phyloP scores from a whole-genome alignment of 2,329 filamentous ascomycete genomes.

The Colletotrichum sp. region DNA sequence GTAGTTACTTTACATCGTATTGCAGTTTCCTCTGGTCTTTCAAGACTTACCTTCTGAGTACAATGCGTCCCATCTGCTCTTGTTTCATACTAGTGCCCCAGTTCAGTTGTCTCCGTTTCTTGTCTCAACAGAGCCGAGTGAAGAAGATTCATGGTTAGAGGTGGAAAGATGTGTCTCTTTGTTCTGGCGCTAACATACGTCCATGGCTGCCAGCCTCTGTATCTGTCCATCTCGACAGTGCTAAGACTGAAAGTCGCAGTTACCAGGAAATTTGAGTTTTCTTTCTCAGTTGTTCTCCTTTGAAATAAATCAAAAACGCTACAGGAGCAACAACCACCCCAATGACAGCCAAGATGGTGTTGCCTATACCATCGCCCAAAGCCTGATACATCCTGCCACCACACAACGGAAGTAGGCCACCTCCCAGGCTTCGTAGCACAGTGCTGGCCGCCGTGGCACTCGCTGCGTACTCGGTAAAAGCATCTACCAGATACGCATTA shows the following conservation, averaged over 20 bases:
- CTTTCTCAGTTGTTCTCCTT: neutral
- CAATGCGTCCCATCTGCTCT: neutral
- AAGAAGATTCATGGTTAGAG: neutral
- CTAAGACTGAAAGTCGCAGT: neutral
- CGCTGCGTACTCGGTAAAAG: constrained; percentile 51
- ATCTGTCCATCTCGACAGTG: neutral
- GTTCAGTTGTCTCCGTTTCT: neutral
- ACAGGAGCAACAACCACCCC: constrained; percentile 48
- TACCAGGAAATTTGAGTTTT: neutral
- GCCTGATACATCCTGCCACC: constrained; percentile 13
- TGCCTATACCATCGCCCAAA: constrained; percentile 23
- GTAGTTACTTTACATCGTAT: neutral
- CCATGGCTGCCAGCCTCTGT: neutral
- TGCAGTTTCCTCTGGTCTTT: neutral
- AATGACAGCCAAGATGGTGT: constrained; percentile 38
- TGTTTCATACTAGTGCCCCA: neutral
- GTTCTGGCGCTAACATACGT: neutral
- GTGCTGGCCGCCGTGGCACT: constrained; percentile 66
- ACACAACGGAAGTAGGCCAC: constrained; percentile 20
- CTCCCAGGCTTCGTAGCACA: constrained; percentile 55
- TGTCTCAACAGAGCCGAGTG: neutral
- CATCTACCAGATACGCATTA: constrained; percentile 69
- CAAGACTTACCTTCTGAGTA: neutral
- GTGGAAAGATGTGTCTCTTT: neutral
- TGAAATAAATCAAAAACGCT: neutral